Percentiles rank a stretch among this genome's conserved stretches.
phyloP scores from a whole-genome alignment of 257 asterid species.

The Cinchona pubescens region DNA sequence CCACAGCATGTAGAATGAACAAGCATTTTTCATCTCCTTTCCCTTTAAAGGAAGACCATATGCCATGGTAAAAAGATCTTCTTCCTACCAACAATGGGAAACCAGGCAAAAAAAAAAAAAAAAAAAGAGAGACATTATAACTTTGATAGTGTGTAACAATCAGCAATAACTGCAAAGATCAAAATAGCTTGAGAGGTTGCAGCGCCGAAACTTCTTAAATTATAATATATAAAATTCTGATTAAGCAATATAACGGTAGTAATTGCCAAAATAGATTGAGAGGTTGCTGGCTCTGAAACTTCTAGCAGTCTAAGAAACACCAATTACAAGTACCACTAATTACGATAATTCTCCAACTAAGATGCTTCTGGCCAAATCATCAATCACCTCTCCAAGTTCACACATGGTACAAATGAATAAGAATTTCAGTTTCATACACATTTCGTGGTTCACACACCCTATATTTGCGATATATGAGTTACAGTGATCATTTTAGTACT shows the following conservation, averaged over 20 bases:
- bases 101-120: not conserved
- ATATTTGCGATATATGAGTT: not conserved
- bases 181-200: not conserved
- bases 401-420: not conserved
- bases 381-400: not conserved
- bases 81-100: conserved; percentile 54
- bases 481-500: not conserved
- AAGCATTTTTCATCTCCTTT: conserved; percentile 93
- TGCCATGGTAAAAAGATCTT: conserved; percentile 87
- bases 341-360: conserved; percentile 5
- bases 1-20: conserved; percentile 83
- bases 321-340: not conserved
- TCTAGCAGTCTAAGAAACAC: not conserved
- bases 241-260: not conserved
- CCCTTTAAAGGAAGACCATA: conserved; percentile 85
- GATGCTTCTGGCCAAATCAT: not conserved
- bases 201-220: not conserved
- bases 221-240: too few relatives aligned
- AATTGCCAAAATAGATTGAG: not conserved
- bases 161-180: not conserved
- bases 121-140: too few relatives aligned
- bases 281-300: not conserved
- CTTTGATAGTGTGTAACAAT: not conserved
- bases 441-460: not conserved
- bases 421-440: not conserved